Evolutionary conservation across 345 rosid species (phyloP), one percentile per base, ranked within the genome.

Genomic region (Melastoma malabathricum): DNA sequence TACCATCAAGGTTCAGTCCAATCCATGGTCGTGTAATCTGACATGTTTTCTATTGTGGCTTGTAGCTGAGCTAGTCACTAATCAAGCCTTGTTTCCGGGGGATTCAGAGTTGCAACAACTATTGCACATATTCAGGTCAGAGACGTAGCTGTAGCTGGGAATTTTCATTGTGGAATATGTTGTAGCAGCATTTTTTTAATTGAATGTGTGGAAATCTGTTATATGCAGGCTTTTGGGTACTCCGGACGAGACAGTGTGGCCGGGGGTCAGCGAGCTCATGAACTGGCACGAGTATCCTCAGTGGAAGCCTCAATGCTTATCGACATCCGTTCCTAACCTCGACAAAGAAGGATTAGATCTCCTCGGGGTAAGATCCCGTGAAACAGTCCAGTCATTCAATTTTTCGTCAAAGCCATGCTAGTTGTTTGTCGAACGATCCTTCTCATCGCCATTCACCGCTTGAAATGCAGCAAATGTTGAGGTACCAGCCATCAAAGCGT

Each of bases 251-350:
- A 23, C 71, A 55, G 56, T 84, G 60, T 92, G 98, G 98, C 97
- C 98, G 1, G 98, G 95, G 52, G 95, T 92, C 15, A 77, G 89
- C 72, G 65, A 65, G 39, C 75, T 92, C 59, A 61, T 78, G 75
- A 84, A 92, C 77, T 92, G 98, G 98, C 98, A 92, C 25, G 98
- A 82, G 67, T 92, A 92, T 66, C 96, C 98, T 2, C 89, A 84
- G 39, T 92, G 98, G 98, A 87, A 64, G 41, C 77, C 90, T 13
- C 80, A 80, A 51, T 69, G 58, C 48, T 67, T 92, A 58, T 72
- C 85, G 23, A 48, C 85, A 5, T 76, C 75, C 43, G 87, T 90
- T 47, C 83, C 87, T 29, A 68, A 72, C 43, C 70, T 92, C 44
- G 90, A 92, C 16, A 56, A 61, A 16, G 67, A 81, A 50, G 98